phyloP scores from a whole-genome alignment of 495 filamentous ascomycete species.

The Tuber calosporum region DNA sequence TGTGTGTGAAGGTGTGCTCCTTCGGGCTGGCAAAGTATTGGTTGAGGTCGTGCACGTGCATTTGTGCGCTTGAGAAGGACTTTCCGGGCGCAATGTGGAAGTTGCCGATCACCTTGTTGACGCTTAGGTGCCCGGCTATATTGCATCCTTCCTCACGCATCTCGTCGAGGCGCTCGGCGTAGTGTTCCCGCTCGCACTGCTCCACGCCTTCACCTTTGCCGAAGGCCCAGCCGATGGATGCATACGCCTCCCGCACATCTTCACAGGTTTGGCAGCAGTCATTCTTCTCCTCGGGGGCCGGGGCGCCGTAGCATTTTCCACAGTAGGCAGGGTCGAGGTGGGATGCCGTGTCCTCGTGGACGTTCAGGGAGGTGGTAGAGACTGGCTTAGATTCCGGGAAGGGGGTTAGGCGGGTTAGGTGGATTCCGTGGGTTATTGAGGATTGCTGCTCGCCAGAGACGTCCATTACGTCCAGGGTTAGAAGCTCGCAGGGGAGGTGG shows the following conservation, averaged over 20 bases:
- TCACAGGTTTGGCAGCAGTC: conserved; percentile 92
- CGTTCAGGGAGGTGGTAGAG: conserved; percentile 71
- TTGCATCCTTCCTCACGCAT: conserved; percentile 90
- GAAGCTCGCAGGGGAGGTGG: conserved; percentile 82
- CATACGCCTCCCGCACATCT: conserved; percentile 92
- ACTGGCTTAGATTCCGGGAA: conserved; percentile 68
- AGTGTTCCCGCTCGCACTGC: conserved; percentile 93
- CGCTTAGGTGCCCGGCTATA: conserved; percentile 81
- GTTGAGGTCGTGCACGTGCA: conserved; percentile 95
- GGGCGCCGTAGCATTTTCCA: conserved; percentile 84
- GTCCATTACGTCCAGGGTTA: conserved; percentile 98
- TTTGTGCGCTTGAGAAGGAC: conserved; percentile 84
- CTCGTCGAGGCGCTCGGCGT: conserved; percentile 72
- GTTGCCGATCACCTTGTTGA: conserved; percentile 98
- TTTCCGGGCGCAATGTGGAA: conserved; percentile 97
- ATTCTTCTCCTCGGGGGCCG: conserved; percentile 58
- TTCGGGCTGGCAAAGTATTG: conserved; percentile 71
- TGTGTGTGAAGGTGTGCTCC: conserved; percentile 80
- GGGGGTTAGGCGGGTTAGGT: conserved; percentile 72
- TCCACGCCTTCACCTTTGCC: conserved; percentile 85
- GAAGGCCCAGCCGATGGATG: conserved; percentile 80
- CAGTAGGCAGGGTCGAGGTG: conserved; percentile 92
- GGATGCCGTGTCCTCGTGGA: conserved; percentile 76
- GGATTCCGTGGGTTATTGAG: conserved; percentile 84
- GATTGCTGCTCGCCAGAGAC: conserved; percentile 93